phyloP scores from a whole-genome alignment of 2,329 filamentous ascomycete species.

The Pyrenophora teres region DNA sequence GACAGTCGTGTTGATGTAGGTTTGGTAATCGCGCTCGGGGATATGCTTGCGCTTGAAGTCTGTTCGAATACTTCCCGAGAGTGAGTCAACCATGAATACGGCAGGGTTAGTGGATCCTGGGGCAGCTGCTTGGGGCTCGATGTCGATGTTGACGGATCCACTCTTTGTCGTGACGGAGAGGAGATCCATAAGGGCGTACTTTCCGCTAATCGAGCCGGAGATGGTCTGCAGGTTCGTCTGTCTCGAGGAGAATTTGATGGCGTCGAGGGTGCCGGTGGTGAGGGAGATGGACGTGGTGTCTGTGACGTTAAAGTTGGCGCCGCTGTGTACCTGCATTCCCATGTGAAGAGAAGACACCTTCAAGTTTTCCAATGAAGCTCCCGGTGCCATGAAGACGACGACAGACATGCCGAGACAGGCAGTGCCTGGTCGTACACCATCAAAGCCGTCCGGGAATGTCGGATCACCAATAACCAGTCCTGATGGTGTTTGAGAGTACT shows the following conservation, averaged over 20 bases:
- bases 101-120: slow-evolving; percentile 39
- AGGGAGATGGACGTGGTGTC: slow-evolving; percentile 40
- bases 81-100: slow-evolving; percentile 42
- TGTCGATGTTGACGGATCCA: slow-evolving; percentile 49
- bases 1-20: slow-evolving; percentile 45
- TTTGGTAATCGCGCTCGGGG: slow-evolving; percentile 50
- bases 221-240: slow-evolving; percentile 48
- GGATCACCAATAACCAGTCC: slow-evolving; percentile 37
- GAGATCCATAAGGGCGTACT: slow-evolving; percentile 48
- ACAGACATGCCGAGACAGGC: slow-evolving; percentile 48
- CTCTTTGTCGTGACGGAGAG: slow-evolving; percentile 48
- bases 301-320: slow-evolving; percentile 39
- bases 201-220: slow-evolving; percentile 50
- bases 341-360: slow-evolving; percentile 45
- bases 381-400: slow-evolving; percentile 44
- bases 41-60: slow-evolving; percentile 43
- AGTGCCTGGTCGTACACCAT: slow-evolving; percentile 27
- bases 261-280: slow-evolving; percentile 43
- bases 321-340: slow-evolving; percentile 44
- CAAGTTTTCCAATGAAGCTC: slow-evolving; percentile 40
- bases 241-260: slow-evolving; percentile 42
- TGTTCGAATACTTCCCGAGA: slow-evolving; percentile 46
- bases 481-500: slow-evolving; percentile 28
- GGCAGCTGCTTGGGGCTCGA: slow-evolving; percentile 46
- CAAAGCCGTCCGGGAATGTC: slow-evolving; percentile 27